Conservation (phyloP, 148 eudicot species). For the Rhododendron simsii region DNA sequence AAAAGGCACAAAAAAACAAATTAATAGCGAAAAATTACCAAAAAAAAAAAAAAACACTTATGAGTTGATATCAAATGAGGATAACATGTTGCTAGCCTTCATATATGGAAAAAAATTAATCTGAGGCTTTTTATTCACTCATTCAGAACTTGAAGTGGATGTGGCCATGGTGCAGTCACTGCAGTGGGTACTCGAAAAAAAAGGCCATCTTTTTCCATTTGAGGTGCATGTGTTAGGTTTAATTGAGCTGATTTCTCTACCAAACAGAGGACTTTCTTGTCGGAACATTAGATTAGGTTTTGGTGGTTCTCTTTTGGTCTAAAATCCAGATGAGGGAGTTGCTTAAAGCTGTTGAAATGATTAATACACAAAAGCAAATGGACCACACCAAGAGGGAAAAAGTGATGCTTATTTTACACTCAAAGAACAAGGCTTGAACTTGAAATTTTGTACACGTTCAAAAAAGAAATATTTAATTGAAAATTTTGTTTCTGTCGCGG, state of each 20-base stretch:
- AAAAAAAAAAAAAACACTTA: neutral
- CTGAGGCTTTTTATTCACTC: neutral
- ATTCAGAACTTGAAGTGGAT: neutral
- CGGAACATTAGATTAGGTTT: neutral
- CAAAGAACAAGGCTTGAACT: neutral
- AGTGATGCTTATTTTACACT: neutral
- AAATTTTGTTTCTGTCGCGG: neutral
- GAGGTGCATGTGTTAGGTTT: neutral
- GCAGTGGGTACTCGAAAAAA: neutral
- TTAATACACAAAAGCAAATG: neutral
- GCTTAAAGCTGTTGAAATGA: neutral
- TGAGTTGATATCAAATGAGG: neutral
- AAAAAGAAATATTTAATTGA: neutral
- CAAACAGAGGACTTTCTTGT: slow-evolving; percentile 1
- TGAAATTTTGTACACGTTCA: neutral
- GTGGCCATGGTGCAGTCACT: neutral
- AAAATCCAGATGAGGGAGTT: neutral
- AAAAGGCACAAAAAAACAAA: neutral
- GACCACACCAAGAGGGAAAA: neutral
- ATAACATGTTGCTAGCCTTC: neutral
- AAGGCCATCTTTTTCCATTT: neutral
- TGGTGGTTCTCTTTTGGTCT: neutral
- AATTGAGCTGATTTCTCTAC: neutral
- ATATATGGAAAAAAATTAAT: neutral
- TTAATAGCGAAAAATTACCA: neutral